A percentile compares a stretch with the other conserved stretches of the same genome.
These are phyloP conservation scores for Ananas comosus DNA, from an alignment of 176 grass and related monocot species.

Conservation along the genomic window DNA sequence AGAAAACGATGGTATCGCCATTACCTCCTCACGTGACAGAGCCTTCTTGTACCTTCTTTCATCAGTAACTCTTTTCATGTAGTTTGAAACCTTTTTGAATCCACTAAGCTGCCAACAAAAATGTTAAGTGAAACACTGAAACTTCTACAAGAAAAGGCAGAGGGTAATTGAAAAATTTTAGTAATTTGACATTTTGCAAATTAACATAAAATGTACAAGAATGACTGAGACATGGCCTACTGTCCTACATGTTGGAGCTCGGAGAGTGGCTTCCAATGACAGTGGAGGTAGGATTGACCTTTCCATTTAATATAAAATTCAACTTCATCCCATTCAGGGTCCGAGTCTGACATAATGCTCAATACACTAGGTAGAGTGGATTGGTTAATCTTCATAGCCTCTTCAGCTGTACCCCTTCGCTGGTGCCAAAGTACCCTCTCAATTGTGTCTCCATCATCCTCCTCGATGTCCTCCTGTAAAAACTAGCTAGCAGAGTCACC, in stretches of 20 bases:
- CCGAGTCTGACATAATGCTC: slow-evolving; percentile 43
- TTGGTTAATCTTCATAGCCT: slow-evolving; percentile 54
- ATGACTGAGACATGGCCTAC: neutral
- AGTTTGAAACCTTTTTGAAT: slow-evolving; percentile 97
- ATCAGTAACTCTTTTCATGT: slow-evolving; percentile 85
- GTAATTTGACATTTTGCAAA: neutral
- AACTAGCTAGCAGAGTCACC: neutral
- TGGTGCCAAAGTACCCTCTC: slow-evolving; percentile 97
- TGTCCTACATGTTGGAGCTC: slow-evolving; percentile 75
- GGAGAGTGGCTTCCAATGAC: slow-evolving; percentile 77
- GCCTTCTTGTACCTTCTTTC: slow-evolving; percentile 83
- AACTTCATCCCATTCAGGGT: slow-evolving; percentile 72
- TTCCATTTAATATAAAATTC: slow-evolving; percentile 99
- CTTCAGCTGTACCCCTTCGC: slow-evolving; percentile 63
- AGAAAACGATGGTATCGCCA: neutral
- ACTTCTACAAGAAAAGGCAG: too few species aligned
- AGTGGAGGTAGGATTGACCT: slow-evolving; percentile 91
- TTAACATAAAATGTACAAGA: neutral
- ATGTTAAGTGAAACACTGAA: slow-evolving; percentile 1
- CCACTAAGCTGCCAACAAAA: slow-evolving; percentile 76
- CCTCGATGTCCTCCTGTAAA: slow-evolving; percentile 72
- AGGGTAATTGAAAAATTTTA: too few species aligned
- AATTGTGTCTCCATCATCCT: slow-evolving; percentile 79
- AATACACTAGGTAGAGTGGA: slow-evolving; percentile 60
- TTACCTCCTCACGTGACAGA: slow-evolving; percentile 95